These are phyloP conservation scores for Ophiosphaerella narmari DNA, from an alignment of 2,329 filamentous ascomycete species.

Conservation along the genomic window DNA sequence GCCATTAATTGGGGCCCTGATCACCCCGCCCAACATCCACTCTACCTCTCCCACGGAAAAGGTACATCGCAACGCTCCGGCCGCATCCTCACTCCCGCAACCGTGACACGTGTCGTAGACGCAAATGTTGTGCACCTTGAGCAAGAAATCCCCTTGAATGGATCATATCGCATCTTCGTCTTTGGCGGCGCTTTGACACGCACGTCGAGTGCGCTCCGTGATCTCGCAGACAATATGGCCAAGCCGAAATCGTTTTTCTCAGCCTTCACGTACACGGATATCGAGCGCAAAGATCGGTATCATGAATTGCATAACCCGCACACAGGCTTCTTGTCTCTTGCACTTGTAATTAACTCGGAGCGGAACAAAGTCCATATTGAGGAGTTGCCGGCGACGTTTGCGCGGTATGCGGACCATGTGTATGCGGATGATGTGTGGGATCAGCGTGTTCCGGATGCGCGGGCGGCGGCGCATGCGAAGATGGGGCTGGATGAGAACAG, in stretches of 20 bases:
- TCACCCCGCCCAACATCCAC: slow-evolving; percentile 71
- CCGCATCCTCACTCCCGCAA: slow-evolving; percentile 74
- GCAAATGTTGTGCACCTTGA: slow-evolving; percentile 89
- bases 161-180: slow-evolving; percentile 82
- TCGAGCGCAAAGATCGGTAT: slow-evolving; percentile 56
- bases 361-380: slow-evolving; percentile 74
- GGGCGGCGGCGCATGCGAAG: slow-evolving; percentile 81
- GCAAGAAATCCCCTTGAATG: slow-evolving; percentile 86
- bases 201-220: slow-evolving; percentile 67
- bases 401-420: slow-evolving; percentile 77
- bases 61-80: slow-evolving; percentile 70
- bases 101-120: slow-evolving; percentile 85
- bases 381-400: slow-evolving; percentile 70
- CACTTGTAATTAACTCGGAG: slow-evolving; percentile 71
- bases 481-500: slow-evolving; percentile 76
- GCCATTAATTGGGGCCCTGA: slow-evolving; percentile 78
- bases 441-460: slow-evolving; percentile 68
- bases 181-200: slow-evolving; percentile 72
- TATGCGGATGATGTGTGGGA: slow-evolving; percentile 87
- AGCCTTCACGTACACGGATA: slow-evolving; percentile 66
- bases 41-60: slow-evolving; percentile 65
- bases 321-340: slow-evolving; percentile 78
- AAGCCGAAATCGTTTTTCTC: slow-evolving; percentile 74
- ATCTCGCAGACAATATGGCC: slow-evolving; percentile 69
- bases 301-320: slow-evolving; percentile 87